Evolutionary conservation across 768 basidiomycete species (phyloP).

Genomic region (Lentinula edodes): DNA sequence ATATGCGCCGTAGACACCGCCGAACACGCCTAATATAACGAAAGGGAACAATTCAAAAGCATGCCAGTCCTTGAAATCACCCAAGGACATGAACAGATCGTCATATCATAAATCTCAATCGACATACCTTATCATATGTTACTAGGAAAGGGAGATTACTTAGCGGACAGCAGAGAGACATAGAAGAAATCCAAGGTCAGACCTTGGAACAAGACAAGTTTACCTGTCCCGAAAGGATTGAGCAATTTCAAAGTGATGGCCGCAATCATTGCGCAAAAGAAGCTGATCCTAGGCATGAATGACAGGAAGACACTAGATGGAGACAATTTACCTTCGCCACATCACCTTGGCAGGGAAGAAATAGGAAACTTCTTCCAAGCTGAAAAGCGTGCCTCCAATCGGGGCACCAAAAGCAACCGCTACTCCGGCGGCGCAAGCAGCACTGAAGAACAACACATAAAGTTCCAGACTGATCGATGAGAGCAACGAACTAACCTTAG

Average conservation of each 20-base stretch:
- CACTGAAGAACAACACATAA: conserved; percentile 36
- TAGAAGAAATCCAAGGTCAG: background rate
- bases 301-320: conserved; percentile 21
- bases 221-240: conserved; percentile 94
- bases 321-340: conserved; percentile 76
- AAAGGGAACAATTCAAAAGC: conserved; percentile 85
- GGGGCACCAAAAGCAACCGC: conserved; percentile 97
- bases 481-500: conserved; percentile 24
- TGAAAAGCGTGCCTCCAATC: conserved; percentile 89
- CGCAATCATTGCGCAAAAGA: conserved; percentile 98
- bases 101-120: background rate
- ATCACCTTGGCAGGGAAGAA: conserved; percentile 97
- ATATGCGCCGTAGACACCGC: conserved; percentile 90
- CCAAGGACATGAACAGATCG: background rate
- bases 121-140: conserved; percentile 71
- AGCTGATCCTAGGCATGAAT: conserved; percentile 41
- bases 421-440: conserved; percentile 95
- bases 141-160: conserved; percentile 27
- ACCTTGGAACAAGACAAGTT: conserved; percentile 80
- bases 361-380: conserved; percentile 92
- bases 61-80: conserved; percentile 74
- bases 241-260: conserved; percentile 90
- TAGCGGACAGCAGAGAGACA: background rate
- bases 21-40: conserved; percentile 81
- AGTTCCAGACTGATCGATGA: background rate